Conservation (phyloP, 2,329 filamentous ascomycete species). For the Neofusicoccum sp. region DNA sequence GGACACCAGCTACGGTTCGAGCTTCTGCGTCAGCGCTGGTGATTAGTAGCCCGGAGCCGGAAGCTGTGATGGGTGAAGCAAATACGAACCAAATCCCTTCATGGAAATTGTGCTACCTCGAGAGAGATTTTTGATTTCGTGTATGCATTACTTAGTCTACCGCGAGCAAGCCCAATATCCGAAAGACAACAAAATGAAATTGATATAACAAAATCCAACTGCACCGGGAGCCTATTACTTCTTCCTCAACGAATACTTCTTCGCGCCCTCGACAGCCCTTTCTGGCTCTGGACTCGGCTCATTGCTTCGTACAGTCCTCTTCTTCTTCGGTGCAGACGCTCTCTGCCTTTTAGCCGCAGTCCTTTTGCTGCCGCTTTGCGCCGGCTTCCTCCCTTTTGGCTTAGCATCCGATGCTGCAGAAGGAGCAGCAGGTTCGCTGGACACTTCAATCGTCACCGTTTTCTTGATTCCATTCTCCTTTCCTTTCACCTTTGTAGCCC, state of each 20-base stretch:
- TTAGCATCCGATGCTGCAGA: not conserved
- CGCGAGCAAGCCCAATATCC: not conserved
- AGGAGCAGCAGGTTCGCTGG: not conserved
- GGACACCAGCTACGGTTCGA: not conserved
- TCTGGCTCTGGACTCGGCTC: not conserved
- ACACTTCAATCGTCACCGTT: not conserved
- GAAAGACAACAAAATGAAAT: not conserved
- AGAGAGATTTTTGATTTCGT: no score
- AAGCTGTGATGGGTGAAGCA: not conserved
- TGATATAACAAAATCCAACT: not conserved
- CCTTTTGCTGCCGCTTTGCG: not conserved
- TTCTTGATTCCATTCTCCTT: constrained; percentile 1
- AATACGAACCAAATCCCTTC: not conserved
- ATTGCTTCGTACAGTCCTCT: not conserved
- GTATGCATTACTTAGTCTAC: no score
- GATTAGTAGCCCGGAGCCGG: not conserved
- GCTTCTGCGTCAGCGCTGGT: constrained; percentile 4
- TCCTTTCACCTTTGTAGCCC: not conserved
- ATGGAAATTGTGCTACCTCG: no score
- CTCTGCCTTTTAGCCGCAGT: not conserved
- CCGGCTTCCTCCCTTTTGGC: not conserved
- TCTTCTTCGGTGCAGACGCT: not conserved
- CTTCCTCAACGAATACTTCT: not conserved
- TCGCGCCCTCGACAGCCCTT: not conserved
- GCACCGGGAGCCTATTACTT: not conserved